These are phyloP conservation scores for Aspergillus sp. DNA, from an alignment of 2,329 filamentous ascomycete species.

Conservation along the genomic window DNA sequence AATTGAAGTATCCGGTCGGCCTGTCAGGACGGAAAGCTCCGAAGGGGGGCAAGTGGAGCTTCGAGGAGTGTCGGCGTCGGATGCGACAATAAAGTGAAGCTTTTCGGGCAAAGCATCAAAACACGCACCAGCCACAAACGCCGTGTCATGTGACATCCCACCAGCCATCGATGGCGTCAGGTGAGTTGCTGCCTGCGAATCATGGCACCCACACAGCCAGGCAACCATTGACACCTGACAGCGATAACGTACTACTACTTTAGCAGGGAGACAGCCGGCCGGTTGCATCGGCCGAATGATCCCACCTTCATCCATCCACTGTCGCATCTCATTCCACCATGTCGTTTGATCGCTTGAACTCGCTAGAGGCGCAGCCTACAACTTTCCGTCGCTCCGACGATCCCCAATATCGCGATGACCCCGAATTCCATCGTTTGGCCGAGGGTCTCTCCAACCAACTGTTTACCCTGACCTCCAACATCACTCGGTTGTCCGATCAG, in stretches of 20 bases:
- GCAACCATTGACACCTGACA: conserved; percentile 2
- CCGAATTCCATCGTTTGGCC: conserved; percentile 82
- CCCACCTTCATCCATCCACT: conserved; percentile 10
- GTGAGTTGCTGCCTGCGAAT: conserved; percentile 32
- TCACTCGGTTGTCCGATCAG: conserved; percentile 80
- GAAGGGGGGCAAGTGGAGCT: not conserved
- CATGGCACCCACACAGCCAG: conserved; percentile 26
- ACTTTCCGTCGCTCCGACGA: conserved; percentile 68
- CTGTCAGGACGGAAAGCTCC: not conserved
- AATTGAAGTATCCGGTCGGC: not conserved
- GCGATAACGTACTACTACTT: not conserved
- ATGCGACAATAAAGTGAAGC: conserved; percentile 27
- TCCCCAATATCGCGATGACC: conserved; percentile 82
- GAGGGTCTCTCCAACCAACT: conserved; percentile 83
- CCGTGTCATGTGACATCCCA: conserved; percentile 28
- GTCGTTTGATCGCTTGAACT: conserved; percentile 88
- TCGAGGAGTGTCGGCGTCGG: conserved; percentile 12
- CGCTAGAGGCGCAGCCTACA: conserved; percentile 76
- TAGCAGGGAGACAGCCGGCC: not conserved
- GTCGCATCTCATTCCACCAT: conserved; percentile 51
- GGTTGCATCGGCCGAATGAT: conserved; percentile 14
- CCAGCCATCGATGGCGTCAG: conserved; percentile 25
- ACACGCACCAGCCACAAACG: conserved; percentile 30
- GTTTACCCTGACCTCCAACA: conserved; percentile 85
- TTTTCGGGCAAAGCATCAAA: conserved; percentile 38